phyloP scores from a whole-genome alignment of 1,284 basidiomycete genomes.

The Cystobasidium pallidum region DNA sequence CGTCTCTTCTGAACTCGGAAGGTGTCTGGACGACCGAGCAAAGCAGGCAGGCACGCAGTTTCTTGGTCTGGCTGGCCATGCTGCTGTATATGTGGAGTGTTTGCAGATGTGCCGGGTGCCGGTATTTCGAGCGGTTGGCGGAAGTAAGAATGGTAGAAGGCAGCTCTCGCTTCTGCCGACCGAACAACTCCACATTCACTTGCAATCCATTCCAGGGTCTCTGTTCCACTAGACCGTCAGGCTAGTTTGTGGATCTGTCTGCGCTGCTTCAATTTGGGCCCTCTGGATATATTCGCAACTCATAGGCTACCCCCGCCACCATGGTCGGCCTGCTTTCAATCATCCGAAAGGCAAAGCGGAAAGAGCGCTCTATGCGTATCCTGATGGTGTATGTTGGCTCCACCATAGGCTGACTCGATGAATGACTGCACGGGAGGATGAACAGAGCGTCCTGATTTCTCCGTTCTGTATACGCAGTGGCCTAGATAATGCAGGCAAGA shows the following conservation, averaged over 20 bases:
- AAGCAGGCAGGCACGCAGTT: conserved; percentile 84
- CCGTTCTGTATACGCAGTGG: conserved; percentile 64
- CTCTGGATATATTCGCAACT: no score
- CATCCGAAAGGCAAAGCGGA: conserved; percentile 92
- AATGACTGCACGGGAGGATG: not conserved
- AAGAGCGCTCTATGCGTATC: conserved; percentile 93
- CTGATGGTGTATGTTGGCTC: conserved; percentile 71
- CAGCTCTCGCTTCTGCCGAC: no score
- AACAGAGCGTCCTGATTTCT: not conserved
- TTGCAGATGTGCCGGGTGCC: no score
- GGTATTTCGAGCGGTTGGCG: not conserved
- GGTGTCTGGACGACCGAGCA: conserved; percentile 88
- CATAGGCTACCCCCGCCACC: no score
- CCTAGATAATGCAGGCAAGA: conserved; percentile 99
- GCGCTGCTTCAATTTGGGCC: no score
- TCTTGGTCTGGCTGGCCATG: conserved; percentile 64
- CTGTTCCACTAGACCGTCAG: not conserved
- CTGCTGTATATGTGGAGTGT: not conserved
- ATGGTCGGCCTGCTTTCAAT: conserved; percentile 83
- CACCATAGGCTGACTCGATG: not conserved
- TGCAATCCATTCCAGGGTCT: no score
- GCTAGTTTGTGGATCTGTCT: not conserved
- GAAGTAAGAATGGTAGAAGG: not conserved
- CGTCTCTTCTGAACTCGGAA: conserved; percentile 78
- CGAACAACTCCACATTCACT: no score